A percentile compares a stretch with the other conserved stretches of the same genome.
phyloP scores from a whole-genome alignment of 2,329 filamentous ascomycete species.

The Ceratocystis alfenasii region DNA sequence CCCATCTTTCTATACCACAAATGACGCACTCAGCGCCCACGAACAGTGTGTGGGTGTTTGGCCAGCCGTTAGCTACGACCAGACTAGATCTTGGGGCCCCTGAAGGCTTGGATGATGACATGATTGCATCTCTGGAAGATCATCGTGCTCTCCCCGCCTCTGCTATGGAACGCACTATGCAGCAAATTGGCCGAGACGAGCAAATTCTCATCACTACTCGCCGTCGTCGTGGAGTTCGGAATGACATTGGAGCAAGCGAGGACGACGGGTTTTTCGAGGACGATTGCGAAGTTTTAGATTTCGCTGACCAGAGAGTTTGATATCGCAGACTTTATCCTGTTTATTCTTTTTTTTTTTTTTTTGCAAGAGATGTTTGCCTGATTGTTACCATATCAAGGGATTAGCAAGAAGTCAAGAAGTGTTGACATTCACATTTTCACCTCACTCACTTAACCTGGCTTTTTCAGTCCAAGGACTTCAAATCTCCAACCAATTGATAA shows the following conservation, averaged over 20 bases:
- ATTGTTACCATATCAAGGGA: background rate
- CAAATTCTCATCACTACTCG: conserved; percentile 75
- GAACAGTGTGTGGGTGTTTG: conserved; percentile 45
- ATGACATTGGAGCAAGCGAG: conserved; percentile 28
- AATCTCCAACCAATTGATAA: no score
- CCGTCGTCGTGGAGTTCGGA: conserved; percentile 46
- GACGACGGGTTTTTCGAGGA: conserved; percentile 79
- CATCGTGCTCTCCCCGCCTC: conserved; percentile 49
- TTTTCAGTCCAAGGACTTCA: background rate
- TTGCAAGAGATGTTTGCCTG: background rate
- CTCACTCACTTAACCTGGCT: background rate
- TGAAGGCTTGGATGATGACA: conserved; percentile 40
- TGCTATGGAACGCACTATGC: conserved; percentile 52
- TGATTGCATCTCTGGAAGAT: conserved; percentile 40
- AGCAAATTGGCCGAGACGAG: conserved; percentile 50
- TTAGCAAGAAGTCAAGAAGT: background rate
- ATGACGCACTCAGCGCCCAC: background rate
- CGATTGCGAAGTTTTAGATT: conserved; percentile 82
- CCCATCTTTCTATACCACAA: background rate
- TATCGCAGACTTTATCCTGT: background rate
- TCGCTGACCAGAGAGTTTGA: conserved; percentile 51
- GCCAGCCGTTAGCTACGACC: conserved; percentile 39
- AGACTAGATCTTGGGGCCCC: conserved; percentile 43
- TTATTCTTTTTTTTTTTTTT: conserved; percentile 6
- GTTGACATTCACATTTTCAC: background rate